Evolutionary conservation across 805 yeast genomes (phyloP).

Genomic region (Ogataea paraovalis): DNA sequence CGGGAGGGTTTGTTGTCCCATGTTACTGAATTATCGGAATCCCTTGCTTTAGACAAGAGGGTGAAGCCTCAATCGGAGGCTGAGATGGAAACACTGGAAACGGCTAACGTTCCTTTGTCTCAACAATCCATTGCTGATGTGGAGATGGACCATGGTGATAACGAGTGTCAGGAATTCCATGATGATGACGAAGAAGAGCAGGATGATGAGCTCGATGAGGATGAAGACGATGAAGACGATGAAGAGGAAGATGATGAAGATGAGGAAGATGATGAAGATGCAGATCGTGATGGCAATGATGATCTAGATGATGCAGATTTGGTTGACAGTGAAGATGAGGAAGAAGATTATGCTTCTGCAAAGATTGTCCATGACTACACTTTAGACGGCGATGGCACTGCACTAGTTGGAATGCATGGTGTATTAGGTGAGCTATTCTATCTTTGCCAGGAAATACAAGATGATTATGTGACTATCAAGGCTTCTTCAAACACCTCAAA

Average conservation of each 20-base stretch:
- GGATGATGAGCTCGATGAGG: constrained; percentile 17
- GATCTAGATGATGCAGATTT: constrained; percentile 6
- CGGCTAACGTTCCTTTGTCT: neutral
- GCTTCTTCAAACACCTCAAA: constrained; percentile 20
- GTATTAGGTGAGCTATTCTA: constrained; percentile 14
- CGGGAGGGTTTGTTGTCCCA: constrained; percentile 72
- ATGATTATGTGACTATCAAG: constrained; percentile 20
- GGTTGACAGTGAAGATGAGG: too few species aligned
- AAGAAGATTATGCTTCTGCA: constrained; percentile 9
- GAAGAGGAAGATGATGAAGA: constrained; percentile 21
- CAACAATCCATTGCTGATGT: constrained; percentile 3
- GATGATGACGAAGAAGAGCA: constrained; percentile 14
- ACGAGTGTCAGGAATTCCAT: constrained; percentile 11
- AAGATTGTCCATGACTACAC: constrained; percentile 16
- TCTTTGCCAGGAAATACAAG: constrained; percentile 17
- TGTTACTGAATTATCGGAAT: constrained; percentile 33
- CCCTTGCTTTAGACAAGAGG: constrained; percentile 16
- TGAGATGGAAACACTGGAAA: too few species aligned
- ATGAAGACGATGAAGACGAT: constrained; percentile 19
- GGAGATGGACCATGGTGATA: constrained; percentile 6
- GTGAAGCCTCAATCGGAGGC: constrained; percentile 4
- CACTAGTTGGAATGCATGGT: constrained; percentile 7
- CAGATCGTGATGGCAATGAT: constrained; percentile 27
- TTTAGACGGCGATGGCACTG: constrained; percentile 21
- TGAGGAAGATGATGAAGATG: constrained; percentile 26